A percentile compares a stretch with the other conserved stretches of the same genome.
Evolutionary conservation across 2,329 filamentous ascomycete species (phyloP).

Genomic region (Cladosporium sp.): DNA sequence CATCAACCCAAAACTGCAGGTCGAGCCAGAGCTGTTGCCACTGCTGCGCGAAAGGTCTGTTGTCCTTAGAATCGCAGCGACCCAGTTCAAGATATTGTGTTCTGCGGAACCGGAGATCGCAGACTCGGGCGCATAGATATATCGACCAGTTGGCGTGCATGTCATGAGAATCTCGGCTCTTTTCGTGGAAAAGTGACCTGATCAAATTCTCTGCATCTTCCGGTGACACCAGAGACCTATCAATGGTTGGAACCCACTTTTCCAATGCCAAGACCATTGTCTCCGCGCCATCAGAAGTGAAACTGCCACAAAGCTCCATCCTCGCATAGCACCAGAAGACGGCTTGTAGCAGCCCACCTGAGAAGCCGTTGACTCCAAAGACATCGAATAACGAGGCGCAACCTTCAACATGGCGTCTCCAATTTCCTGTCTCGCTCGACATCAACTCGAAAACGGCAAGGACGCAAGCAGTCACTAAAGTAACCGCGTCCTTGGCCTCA

Average conservation of each 20-base stretch:
- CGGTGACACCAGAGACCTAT: slow-evolving; percentile 37
- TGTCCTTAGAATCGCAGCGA: slow-evolving; percentile 19
- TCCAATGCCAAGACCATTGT: slow-evolving; percentile 49
- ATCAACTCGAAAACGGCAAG: slow-evolving; percentile 48
- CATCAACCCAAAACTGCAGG: slow-evolving; percentile 27
- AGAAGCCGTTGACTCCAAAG: slow-evolving; percentile 51
- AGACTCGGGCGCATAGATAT: slow-evolving; percentile 52
- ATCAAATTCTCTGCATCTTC: background rate
- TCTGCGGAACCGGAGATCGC: slow-evolving; percentile 20
- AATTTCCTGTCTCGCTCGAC: slow-evolving; percentile 47
- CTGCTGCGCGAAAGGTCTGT: slow-evolving; percentile 20
- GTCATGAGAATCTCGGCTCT: slow-evolving; percentile 38
- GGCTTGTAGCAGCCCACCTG: slow-evolving; percentile 50
- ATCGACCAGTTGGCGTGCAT: slow-evolving; percentile 60
- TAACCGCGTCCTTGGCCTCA: slow-evolving; percentile 42
- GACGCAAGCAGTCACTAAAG: slow-evolving; percentile 46
- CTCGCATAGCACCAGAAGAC: slow-evolving; percentile 58
- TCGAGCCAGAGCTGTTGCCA: slow-evolving; percentile 28
- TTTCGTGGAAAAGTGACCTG: background rate
- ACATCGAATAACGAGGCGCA: slow-evolving; percentile 53
- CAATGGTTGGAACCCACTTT: slow-evolving; percentile 46
- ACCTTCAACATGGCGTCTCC: slow-evolving; percentile 55
- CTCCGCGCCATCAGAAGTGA: slow-evolving; percentile 48
- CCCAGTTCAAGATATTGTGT: slow-evolving; percentile 17
- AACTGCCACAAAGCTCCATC: slow-evolving; percentile 45